Conservation (phyloP, 495 filamentous ascomycete species). For the Penicillium pancosmium region DNA sequence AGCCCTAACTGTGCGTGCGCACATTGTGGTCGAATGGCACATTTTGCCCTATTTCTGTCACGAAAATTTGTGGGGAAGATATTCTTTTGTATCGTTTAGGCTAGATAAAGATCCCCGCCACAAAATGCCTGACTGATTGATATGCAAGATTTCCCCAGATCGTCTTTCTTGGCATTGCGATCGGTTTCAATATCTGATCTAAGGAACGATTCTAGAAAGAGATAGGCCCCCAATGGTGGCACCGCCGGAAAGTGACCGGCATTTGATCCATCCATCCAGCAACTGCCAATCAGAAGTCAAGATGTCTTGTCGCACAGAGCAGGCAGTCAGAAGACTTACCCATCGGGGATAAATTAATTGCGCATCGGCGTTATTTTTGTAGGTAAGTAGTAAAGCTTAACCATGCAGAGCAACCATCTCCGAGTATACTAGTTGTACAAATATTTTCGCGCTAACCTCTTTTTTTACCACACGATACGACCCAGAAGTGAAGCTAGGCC, state of each 20-base stretch:
- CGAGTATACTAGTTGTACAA: background rate
- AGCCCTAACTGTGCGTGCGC: no score
- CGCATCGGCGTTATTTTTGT: background rate
- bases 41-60: no score
- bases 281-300: background rate
- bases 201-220: background rate
- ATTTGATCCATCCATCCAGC: background rate
- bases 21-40: no score
- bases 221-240: background rate
- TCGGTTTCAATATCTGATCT: background rate
- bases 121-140: background rate
- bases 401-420: background rate
- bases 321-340: background rate
- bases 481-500: background rate
- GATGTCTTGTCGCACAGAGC: background rate
- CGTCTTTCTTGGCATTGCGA: constrained; percentile 2
- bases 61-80: no score
- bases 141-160: constrained; percentile 6
- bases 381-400: background rate
- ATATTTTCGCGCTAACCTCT: background rate
- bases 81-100: no score
- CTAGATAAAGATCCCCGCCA: background rate
- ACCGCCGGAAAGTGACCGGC: constrained; percentile 2
- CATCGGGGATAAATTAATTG: background rate
- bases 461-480: no score